phyloP scores from a whole-genome alignment of 768 basidiomycete species.

The Podaxis sp. region DNA sequence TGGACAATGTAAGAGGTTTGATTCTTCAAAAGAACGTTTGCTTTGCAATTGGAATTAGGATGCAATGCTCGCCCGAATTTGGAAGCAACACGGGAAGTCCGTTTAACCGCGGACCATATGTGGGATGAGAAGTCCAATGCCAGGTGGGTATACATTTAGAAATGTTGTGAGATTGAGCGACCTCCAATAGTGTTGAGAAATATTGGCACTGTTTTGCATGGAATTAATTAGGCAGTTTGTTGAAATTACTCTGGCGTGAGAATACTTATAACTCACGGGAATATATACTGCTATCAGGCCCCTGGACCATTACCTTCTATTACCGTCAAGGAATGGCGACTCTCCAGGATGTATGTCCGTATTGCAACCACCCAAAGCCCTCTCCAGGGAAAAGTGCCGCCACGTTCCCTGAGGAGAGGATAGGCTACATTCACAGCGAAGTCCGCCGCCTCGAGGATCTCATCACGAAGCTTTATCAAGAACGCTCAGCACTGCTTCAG shows the following conservation, averaged over 20 bases:
- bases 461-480: background rate
- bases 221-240: no score
- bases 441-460: background rate
- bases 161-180: no score
- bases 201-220: no score
- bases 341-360: background rate
- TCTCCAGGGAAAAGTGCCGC: background rate
- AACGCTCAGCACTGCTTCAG: background rate
- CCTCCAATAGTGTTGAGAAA: no score
- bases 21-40: no score
- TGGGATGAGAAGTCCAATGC: no score
- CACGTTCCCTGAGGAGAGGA: background rate
- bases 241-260: background rate
- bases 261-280: background rate
- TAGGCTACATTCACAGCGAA: background rate
- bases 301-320: background rate
- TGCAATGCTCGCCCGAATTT: no score
- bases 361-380: background rate
- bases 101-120: no score
- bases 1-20: no score
- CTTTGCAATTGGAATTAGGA: no score
- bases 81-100: no score
- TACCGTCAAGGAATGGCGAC: background rate
- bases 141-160: no score
- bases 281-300: background rate